Base-by-base conservation (phyloP, 192 early-diverging fungal genomes). In the Entomortierella lignicola region DNA sequence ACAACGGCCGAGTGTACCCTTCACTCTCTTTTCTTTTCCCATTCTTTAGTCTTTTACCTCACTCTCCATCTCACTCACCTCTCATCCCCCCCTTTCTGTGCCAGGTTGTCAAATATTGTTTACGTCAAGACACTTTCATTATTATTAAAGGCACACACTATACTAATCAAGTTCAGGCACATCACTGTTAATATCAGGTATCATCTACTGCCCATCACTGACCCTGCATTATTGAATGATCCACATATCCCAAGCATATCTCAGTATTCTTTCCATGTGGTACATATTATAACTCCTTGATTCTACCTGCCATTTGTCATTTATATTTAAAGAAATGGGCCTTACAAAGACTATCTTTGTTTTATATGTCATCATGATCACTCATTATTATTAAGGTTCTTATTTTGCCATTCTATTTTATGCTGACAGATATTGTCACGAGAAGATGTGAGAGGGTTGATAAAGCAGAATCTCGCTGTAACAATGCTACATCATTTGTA, bases 1-100 rank as follows among this genome's bases (percentile, higher is more conserved):
- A n/a, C 29, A 41, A 54, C 30, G 29, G 61, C 31, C 37, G 32
- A 17, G 30, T 23, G 41, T 18, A 31, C 23, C 37, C 7, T 23
- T 41, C 42, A 20, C 31, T 27, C 23, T 51, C 21, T 18, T 44
- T 18, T 21, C 21, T 39, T 27, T 56, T 34, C 26, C 54, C n/a
- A n/a, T n/a, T n/a, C n/a, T n/a, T n/a, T 17, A 15, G 34, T 21
- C 58, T 61, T 42, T 55, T 43, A 34, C 55, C 44, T 26, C 44
- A 51, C 30, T 57, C 60, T 39, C 23, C 15, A 18, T 18, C 37
- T 25, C 41, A 37, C 25, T 8, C 18, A 48, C 18, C 21, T 30
- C 42, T 59, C 18, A 8, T 43, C 37, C 56, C 12, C 30, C 20
- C 21, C 50, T 44, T 39, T 39, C 31, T 25, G 20, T 52, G 10